Percentiles rank a stretch among this genome's conserved stretches.
Evolutionary conservation across 352 stramenopile genomes (phyloP).

Genomic region (Globisporangium middletonii): DNA sequence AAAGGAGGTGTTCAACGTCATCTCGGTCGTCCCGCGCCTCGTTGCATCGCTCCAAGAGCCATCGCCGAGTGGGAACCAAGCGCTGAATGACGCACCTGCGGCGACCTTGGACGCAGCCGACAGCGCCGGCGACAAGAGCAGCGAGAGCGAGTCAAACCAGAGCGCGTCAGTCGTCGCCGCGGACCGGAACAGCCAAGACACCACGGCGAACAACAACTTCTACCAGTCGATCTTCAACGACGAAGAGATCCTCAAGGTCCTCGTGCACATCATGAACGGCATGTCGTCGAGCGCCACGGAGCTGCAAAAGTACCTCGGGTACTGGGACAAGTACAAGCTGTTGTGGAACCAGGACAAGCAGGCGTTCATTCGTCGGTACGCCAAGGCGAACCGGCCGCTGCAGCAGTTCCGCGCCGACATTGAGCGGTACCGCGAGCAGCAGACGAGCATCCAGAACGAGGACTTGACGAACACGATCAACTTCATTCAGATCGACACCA

Average conservation of each 20-base stretch:
- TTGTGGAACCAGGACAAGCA: conserved; percentile 94
- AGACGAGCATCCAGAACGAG: conserved; percentile 90
- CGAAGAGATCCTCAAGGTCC: conserved; percentile 93
- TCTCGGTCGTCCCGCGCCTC: conserved; percentile 89
- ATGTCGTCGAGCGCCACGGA: conserved; percentile 92
- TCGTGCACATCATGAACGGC: conserved; percentile 95
- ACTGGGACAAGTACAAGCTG: conserved; percentile 94
- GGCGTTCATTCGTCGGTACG: conserved; percentile 93
- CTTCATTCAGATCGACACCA: conserved; percentile 94
- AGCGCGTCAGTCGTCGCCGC: not conserved
- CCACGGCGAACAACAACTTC: conserved; percentile 56
- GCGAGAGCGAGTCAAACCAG: conserved; percentile 5
- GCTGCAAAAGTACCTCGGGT: conserved; percentile 93
- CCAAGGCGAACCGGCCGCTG: conserved; percentile 91
- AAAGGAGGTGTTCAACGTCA: conserved; percentile 94
- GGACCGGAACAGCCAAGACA: not conserved
- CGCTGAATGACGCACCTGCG: conserved; percentile 5
- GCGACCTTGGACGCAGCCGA: not conserved
- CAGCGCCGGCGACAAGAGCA: not conserved
- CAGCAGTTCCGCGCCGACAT: conserved; percentile 93
- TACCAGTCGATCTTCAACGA: conserved; percentile 95
- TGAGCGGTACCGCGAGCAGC: conserved; percentile 87
- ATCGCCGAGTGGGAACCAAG: conserved; percentile 19
- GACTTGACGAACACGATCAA: conserved; percentile 92
- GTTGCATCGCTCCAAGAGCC: conserved; percentile 37